Base-by-base conservation (phyloP, 1,139 yeast species). In the Yamadazyma atmosphaerica region DNA sequence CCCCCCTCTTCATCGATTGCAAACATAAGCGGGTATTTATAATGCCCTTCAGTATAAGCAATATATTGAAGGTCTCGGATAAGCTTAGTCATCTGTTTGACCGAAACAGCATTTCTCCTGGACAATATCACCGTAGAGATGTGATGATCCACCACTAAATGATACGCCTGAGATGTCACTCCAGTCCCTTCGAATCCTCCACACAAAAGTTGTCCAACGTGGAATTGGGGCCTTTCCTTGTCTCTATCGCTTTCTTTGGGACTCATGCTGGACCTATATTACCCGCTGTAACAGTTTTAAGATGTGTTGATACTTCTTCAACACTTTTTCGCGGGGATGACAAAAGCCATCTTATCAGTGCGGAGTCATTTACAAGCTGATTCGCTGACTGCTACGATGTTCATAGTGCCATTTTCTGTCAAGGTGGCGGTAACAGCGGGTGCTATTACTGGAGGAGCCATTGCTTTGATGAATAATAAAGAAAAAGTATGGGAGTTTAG, bases 1-100 rank as follows among this genome's bases (percentile, higher is more conserved):
- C 86, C 88, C 34, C 92, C 77, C 58, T 89, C 97, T 56, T 88
- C 92, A 56, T 82, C 83, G 10, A 83, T 77, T 11, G 95, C 92
- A 64, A 90, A 83, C 43, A 87, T 60, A 21, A 81, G 56, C 1
- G 87, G 87, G 44, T 74, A 64, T 44, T 69, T 63, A 47, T 79
- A 81, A 29, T 74, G 67, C 1, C 79, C 77, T 37, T 70, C 65
- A 11, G 61, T 64, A 44, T 58, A 68, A 1, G 86, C 87, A 18
- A 79, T 69, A 37, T 65, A 62, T 50, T 81, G 87, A 14, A 81
- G 61, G 43, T 80, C 82, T 29, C 65, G 56, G 14, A 79, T 76
- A 40, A 81, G 67, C 39, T 63, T 61, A 24, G 77, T 60, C 48
- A 81, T 69, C 47, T 79, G 81, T 33, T 64, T 65, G 2, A 76